A percentile compares a stretch with the other conserved stretches of the same genome.
Evolutionary conservation across 78 protist species (phyloP).

Genomic region (Chrysochromulina tobinii): DNA sequence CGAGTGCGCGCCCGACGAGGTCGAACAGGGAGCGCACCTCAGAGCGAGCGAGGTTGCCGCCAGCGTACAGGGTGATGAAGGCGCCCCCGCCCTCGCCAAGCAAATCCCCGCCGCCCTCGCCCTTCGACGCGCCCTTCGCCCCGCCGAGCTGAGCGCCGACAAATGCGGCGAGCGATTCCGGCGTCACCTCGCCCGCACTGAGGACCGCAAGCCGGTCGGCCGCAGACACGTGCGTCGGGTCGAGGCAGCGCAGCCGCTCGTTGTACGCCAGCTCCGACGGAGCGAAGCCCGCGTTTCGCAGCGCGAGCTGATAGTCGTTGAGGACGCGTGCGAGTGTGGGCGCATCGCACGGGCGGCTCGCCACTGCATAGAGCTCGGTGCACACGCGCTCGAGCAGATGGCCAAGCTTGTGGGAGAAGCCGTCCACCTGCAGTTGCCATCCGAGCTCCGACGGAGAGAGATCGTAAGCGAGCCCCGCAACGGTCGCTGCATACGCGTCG

Average conservation of each 20-base stretch:
- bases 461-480: slow-evolving; percentile 19
- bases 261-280: not conserved
- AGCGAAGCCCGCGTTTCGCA: not conserved
- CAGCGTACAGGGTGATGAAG: not conserved
- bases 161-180: too few species aligned
- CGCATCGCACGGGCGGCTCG: not conserved
- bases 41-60: not conserved
- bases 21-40: not conserved
- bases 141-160: too few species aligned
- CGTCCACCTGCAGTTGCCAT: not conserved
- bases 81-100: too few species aligned
- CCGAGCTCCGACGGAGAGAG: not conserved
- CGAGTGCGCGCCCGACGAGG: not conserved
- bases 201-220: too few species aligned
- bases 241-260: not conserved
- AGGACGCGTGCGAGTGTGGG: not conserved
- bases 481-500: slow-evolving; percentile 12
- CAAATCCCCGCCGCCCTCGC: too few species aligned
- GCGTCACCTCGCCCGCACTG: too few species aligned
- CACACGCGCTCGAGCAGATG: not conserved
- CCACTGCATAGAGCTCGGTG: too few species aligned
- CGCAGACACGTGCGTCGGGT: too few species aligned
- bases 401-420: not conserved
- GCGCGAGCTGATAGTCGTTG: not conserved
- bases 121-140: too few species aligned